Evolutionary conservation across 257 asterid species (phyloP), one percentile per base, ranked within the genome.

Genomic region (Nicotiana sylvestris): DNA sequence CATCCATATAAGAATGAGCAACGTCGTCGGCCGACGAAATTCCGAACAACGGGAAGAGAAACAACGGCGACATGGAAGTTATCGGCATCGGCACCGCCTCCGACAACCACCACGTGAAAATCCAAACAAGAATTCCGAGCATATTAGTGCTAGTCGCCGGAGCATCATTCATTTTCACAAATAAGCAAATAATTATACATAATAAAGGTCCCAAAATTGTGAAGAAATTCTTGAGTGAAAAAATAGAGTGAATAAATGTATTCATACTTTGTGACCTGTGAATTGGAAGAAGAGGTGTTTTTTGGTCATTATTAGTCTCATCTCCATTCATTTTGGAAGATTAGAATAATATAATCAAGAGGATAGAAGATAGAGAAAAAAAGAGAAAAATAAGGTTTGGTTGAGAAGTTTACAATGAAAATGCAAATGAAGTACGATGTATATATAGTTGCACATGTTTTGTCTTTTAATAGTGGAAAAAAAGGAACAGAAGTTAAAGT

Each of bases 21-120:
- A 95, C 98, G 81, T 90, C 97, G 8, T 95, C 98, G 29, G 97
- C 91, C 32, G 93, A 58, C 17, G 97, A 70, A 82, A 95, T 94
- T 53, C 99, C 99, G 78, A 95, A 94, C 2, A 94, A 85, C 2
- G 99, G 99, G 84, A 94, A 94, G 35, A 95, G 94, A 88, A 95
- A 95, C 27, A 95, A 85, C 82, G 98, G 99, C 8, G 99, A 77
- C 98, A 95, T 92, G 81, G 99, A 94, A 1, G 99, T 94, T 13
- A 95, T 76, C 65, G 98, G 98, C 98, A 95, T 93, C 15, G 99
- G 99, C 80, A 95, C 96, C 64, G 98, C 97, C 92, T 94, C 96
- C 84, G 99, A 88, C 77, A 92, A 68, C 98, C 98, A 95, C 99
- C 99, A 95, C 13, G 90, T 60, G 89, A 95, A 95, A 2, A 95